Evolutionary conservation across 306 rosid genomes (phyloP).

Genomic region (Malus sieversii): DNA sequence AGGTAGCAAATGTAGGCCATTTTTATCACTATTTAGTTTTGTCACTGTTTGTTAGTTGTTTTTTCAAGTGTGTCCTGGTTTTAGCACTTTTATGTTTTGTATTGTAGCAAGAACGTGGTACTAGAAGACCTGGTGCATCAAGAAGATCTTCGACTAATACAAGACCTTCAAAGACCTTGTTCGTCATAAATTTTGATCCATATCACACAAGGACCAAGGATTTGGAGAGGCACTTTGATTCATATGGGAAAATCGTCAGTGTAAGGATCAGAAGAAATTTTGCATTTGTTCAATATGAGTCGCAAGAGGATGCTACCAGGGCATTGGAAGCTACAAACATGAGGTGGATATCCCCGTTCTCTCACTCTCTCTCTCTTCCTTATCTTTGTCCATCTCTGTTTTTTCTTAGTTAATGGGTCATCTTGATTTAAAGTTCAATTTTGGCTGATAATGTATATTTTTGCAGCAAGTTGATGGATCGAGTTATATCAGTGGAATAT

Average conservation of each 20-base stretch:
- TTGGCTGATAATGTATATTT: not conserved
- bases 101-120: slow-evolving; percentile 79
- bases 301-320: slow-evolving; percentile 86
- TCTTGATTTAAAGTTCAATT: not conserved
- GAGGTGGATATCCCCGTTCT: slow-evolving; percentile 43
- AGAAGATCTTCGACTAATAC: slow-evolving; percentile 62
- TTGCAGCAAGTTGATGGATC: slow-evolving; percentile 88
- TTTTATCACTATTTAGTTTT: not conserved
- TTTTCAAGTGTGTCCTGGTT: not conserved
- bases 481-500: slow-evolving; percentile 91
- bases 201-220: slow-evolving; percentile 85
- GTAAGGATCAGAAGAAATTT: slow-evolving; percentile 93
- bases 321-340: slow-evolving; percentile 88
- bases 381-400: not conserved
- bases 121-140: slow-evolving; percentile 73
- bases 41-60: not conserved
- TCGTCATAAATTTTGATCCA: slow-evolving; percentile 93
- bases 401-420: no score
- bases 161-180: slow-evolving; percentile 88
- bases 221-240: slow-evolving; percentile 95
- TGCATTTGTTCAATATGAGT: slow-evolving; percentile 91
- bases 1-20: slow-evolving; percentile 35
- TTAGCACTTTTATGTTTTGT: slow-evolving; percentile 1
- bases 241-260: slow-evolving; percentile 82
- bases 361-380: not conserved